These are phyloP conservation scores for Saccharomyces hybrid DNA, from an alignment of 1,139 yeast species.

Conservation along the genomic window DNA sequence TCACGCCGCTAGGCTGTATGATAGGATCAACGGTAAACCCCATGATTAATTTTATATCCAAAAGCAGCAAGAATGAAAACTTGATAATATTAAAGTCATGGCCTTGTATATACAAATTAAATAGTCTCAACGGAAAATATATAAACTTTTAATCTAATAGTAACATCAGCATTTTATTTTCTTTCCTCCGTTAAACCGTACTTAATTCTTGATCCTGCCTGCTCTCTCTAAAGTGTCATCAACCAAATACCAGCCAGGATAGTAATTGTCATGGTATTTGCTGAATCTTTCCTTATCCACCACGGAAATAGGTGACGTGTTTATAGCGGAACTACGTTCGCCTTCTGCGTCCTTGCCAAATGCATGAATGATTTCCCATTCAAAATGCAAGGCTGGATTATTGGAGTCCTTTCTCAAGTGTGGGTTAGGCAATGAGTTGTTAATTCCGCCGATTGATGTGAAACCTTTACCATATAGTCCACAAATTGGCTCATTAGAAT, in stretches of 20 bases:
- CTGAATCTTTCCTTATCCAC: constrained; percentile 1
- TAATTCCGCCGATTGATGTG: constrained; percentile 30
- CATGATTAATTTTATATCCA: constrained; percentile 44
- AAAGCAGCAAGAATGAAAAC: constrained; percentile 1
- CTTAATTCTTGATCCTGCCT: constrained; percentile 22
- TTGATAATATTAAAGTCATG: neutral
- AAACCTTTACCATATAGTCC: constrained; percentile 29
- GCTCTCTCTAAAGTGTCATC: constrained; percentile 30
- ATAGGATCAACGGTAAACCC: constrained; percentile 67
- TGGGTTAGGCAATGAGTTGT: constrained; percentile 30
- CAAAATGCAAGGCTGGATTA: constrained; percentile 11
- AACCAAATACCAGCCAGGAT: constrained; percentile 32
- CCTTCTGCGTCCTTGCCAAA: constrained; percentile 5
- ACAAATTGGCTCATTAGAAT: constrained; percentile 31
- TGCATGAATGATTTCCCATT: constrained; percentile 25
- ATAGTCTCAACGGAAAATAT: neutral
- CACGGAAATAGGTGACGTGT: neutral
- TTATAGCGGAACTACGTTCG: neutral
- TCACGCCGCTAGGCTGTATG: constrained; percentile 76
- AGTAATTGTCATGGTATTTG: constrained; percentile 11
- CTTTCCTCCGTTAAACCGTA: neutral
- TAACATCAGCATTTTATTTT: constrained; percentile 1
- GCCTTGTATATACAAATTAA: neutral
- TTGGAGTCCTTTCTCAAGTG: constrained; percentile 10
- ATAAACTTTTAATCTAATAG: neutral